Base-by-base conservation (phyloP, 306 rosid genomes). In the Citrullus mucosospermus region DNA sequence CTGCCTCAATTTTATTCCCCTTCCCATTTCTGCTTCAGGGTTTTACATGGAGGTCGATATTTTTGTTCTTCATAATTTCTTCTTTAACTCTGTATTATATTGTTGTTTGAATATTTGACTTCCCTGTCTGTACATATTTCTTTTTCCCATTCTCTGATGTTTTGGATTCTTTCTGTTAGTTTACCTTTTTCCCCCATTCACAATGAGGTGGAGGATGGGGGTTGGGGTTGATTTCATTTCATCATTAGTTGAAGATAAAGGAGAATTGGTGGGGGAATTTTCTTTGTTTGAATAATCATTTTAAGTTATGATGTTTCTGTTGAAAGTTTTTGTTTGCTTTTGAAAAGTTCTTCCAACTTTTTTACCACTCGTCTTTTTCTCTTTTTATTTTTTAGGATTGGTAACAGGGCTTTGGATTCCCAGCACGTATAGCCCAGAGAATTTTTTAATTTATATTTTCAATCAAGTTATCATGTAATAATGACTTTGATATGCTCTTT, bases 301-400 rank as follows among this genome's bases (percentile, higher is more conserved):
- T 77, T 59, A 30, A 25, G 54, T 58, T 76, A 76, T 76, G 69
- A 76, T 76, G 68, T 76, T 58, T 56, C 69, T 43, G 69, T 56
- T 77, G 80, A 77, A 77, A 77, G 80, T 77, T 77, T 48, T 77
- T 59, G 80, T 58, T 39, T 57, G 71, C 80, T 77, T 77, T 77
- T 48, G 25, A 59, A 77, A 77, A 77, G 80, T 77, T 57, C 54
- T 18, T 56, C 76, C 76, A 12, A 22, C 80, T 59, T 44, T 77
- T 77, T 77, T 76, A 57, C 54, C 54, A 28, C 55, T 58, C 68
- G 39, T 74, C 57, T 43, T 44, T 41, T 58, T 28, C 36, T n/a
- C 25, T 16, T 14, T 59, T 57, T 41, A 2, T 76, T 70, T 70
- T 25, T 59, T 56, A 59, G 68, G 38, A 76, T 20, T 59, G 55